These are phyloP conservation scores for Colletotrichum orbiculare DNA, from an alignment of 2,329 filamentous ascomycete genomes.

Conservation along the genomic window DNA sequence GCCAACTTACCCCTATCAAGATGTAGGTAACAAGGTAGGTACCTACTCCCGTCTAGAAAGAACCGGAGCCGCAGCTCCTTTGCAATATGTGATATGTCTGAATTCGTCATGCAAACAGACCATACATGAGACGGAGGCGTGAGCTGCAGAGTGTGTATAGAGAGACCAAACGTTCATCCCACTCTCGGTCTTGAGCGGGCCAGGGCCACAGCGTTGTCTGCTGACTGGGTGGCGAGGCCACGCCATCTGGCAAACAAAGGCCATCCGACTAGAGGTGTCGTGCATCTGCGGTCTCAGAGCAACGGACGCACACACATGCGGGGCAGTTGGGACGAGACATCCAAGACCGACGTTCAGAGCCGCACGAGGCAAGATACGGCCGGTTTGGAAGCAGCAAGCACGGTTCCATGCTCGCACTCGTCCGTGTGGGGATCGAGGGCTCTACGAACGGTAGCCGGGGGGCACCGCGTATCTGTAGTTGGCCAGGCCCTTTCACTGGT, in stretches of 20 bases:
- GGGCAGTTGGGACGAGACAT: constrained; percentile 19
- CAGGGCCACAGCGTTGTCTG: neutral
- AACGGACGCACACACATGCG: constrained; percentile 21
- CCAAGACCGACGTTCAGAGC: constrained; percentile 29
- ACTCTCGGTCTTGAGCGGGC: constrained; percentile 9
- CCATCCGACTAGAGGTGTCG: neutral
- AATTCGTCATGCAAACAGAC: neutral
- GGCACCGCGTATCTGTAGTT: constrained; percentile 19
- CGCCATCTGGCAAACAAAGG: neutral
- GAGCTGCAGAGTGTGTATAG: neutral
- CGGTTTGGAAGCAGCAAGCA: constrained; percentile 12
- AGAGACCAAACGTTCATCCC: constrained; percentile 7
- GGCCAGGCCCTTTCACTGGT: no score
- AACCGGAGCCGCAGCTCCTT: neutral
- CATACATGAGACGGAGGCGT: constrained; percentile 4
- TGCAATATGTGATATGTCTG: no score
- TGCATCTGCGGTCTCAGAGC: constrained; percentile 34
- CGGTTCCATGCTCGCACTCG: constrained; percentile 14
- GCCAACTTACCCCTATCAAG: no score
- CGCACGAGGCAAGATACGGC: constrained; percentile 28
- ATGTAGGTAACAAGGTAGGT: neutral
- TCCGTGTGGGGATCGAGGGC: constrained; percentile 5
- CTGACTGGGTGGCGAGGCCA: neutral
- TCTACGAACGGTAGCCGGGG: neutral
- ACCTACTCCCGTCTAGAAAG: neutral